phyloP scores from a whole-genome alignment of 306 rosid species.

The Dicorynia guianensis region DNA sequence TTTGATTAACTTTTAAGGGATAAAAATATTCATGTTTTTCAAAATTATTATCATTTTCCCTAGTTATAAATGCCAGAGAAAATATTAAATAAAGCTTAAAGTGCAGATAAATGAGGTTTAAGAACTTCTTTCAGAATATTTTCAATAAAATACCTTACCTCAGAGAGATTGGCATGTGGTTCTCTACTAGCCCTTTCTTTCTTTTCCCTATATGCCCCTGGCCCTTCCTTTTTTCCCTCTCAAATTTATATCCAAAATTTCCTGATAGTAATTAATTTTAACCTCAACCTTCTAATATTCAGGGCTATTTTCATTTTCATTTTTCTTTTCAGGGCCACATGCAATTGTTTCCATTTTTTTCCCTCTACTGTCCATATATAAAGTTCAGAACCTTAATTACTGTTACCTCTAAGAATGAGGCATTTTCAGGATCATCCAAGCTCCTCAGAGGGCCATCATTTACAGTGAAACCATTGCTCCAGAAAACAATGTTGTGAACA shows the following conservation, averaged over 20 bases:
- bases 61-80: no score
- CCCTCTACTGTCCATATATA: constrained; percentile 14
- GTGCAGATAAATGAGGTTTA: background rate
- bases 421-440: constrained; percentile 96
- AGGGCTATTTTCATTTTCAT: background rate
- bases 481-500: constrained; percentile 90
- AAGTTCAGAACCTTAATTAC: constrained; percentile 7
- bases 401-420: constrained; percentile 84
- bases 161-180: background rate
- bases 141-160: constrained; percentile 13
- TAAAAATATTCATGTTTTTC: background rate
- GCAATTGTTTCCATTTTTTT: constrained; percentile 27
- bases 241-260: background rate
- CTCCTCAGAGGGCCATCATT: constrained; percentile 95
- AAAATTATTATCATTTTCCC: no score
- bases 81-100: no score
- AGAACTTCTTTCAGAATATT: constrained; percentile 17
- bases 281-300: constrained; percentile 23
- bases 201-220: no score
- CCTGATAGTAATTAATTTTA: background rate
- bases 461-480: constrained; percentile 90
- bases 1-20: no score
- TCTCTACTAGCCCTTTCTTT: background rate
- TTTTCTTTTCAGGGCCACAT: background rate
- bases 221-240: no score